phyloP scores from a whole-genome alignment of 371 early-diverging fungal genomes.

The Mycotypha africana region DNA sequence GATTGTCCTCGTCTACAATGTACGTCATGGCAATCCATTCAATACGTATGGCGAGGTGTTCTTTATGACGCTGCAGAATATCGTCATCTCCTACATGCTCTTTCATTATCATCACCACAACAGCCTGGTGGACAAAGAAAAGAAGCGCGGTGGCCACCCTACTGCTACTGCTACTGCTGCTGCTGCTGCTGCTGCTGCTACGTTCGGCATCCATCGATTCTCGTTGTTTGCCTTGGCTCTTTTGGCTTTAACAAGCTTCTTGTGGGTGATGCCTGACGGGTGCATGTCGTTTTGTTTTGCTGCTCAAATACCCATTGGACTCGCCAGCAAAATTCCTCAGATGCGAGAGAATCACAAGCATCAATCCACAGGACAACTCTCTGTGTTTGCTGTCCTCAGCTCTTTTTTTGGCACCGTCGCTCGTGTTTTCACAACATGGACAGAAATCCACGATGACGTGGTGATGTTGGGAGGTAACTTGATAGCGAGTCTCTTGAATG shows the following conservation, averaged over 20 bases:
- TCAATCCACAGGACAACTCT: slow-evolving; percentile 85
- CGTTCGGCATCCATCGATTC: background rate
- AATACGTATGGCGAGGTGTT: slow-evolving; percentile 89
- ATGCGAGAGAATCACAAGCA: slow-evolving; percentile 72
- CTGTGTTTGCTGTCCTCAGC: slow-evolving; percentile 81
- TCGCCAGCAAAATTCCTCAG: slow-evolving; percentile 85
- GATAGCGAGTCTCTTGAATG: slow-evolving; percentile 70
- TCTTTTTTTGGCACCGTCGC: slow-evolving; percentile 83
- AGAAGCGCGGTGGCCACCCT: no score
- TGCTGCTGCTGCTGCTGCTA: no score
- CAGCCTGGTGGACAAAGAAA: no score
- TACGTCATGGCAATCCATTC: slow-evolving; percentile 77
- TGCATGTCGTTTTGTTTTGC: slow-evolving; percentile 65
- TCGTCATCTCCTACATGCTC: slow-evolving; percentile 67
- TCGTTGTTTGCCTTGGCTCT: background rate
- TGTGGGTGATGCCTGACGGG: slow-evolving; percentile 27
- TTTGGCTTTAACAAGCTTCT: background rate
- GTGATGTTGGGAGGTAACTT: slow-evolving; percentile 68
- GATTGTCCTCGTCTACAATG: slow-evolving; percentile 82
- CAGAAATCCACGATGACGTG: slow-evolving; percentile 81
- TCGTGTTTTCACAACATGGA: slow-evolving; percentile 86
- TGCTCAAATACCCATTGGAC: slow-evolving; percentile 73
- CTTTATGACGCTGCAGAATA: slow-evolving; percentile 73
- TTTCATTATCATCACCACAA: slow-evolving; percentile 33
- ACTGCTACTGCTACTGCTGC: no score